Evolutionary conservation across 2,329 filamentous ascomycete genomes (phyloP).

Genomic region (Alternaria brassicicola): DNA sequence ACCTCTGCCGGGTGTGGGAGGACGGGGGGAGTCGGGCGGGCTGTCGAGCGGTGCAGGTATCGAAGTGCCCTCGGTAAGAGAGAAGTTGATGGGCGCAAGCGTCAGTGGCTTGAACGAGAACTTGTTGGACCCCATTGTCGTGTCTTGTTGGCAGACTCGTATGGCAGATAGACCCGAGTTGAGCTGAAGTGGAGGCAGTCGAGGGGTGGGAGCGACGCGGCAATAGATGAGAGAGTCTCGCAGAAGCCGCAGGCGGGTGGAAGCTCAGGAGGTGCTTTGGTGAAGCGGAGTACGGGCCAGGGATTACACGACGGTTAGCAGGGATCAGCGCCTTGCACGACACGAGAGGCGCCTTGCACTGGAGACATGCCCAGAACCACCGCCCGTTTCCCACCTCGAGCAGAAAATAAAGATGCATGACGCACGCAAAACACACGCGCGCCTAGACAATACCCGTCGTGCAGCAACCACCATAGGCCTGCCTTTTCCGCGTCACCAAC

Average conservation of each 20-base stretch:
- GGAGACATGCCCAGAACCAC: constrained; percentile 7
- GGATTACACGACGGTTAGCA: constrained; percentile 23
- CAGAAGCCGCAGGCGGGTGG: constrained; percentile 25
- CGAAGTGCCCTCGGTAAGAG: constrained; percentile 50
- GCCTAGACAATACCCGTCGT: background rate
- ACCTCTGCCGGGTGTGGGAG: constrained; percentile 47
- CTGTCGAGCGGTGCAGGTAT: constrained; percentile 51
- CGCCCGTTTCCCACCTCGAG: background rate
- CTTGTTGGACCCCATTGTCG: constrained; percentile 36
- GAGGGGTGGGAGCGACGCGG: constrained; percentile 21
- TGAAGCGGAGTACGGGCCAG: constrained; percentile 32
- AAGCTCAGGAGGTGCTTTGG: constrained; percentile 40
- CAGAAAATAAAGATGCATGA: background rate
- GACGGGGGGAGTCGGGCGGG: constrained; percentile 47
- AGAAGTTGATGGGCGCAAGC: constrained; percentile 50
- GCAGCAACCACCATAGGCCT: background rate
- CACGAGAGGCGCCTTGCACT: constrained; percentile 23
- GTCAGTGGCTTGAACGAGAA: constrained; percentile 44
- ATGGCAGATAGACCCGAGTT: constrained; percentile 8
- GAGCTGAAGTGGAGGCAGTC: constrained; percentile 21
- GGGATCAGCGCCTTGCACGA: constrained; percentile 22
- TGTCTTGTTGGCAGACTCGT: background rate
- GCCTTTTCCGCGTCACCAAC: constrained; percentile 4
- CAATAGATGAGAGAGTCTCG: constrained; percentile 22
- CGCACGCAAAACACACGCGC: background rate